A percentile compares a stretch with the other conserved stretches of the same genome.
These are phyloP conservation scores for Durusdinium trenchii DNA, from an alignment of 73 alveolate species.

Conservation along the genomic window DNA sequence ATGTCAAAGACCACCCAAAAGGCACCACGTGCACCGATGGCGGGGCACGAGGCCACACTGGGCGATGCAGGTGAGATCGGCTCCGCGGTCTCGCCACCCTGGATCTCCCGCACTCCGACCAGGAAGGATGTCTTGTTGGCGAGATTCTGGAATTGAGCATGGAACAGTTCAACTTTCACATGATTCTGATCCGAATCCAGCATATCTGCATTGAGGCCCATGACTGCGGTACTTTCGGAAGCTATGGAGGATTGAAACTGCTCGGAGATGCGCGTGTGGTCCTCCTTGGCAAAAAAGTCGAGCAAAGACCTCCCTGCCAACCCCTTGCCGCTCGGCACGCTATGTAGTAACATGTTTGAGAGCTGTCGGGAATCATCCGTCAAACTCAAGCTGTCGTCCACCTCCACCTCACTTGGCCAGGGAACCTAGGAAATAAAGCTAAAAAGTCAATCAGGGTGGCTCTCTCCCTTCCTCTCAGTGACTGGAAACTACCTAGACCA, in stretches of 20 bases:
- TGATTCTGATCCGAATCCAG: slow-evolving; percentile 34
- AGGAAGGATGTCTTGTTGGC: background rate
- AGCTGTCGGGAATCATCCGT: slow-evolving; percentile 22
- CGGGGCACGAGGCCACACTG: background rate
- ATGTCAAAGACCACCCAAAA: background rate
- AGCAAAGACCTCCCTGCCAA: background rate
- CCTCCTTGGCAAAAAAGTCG: slow-evolving; percentile 1
- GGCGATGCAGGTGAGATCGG: background rate
- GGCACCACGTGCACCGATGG: background rate
- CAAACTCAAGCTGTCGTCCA: background rate
- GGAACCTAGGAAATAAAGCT: too few species aligned
- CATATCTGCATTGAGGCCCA: slow-evolving; percentile 34
- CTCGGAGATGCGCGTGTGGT: background rate
- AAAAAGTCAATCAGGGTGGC: too few species aligned
- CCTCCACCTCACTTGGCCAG: too few species aligned
- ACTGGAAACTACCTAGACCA: too few species aligned
- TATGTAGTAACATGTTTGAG: background rate
- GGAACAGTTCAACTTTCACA: slow-evolving; percentile 54
- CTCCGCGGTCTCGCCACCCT: background rate
- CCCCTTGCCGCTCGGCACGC: background rate
- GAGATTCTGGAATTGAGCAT: background rate
- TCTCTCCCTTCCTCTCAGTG: too few species aligned
- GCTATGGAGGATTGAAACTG: background rate
- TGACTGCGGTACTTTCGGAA: background rate
- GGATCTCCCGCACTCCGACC: slow-evolving; percentile 24